These are phyloP conservation scores for Colletotrichum trifolii DNA, from an alignment of 2,329 filamentous ascomycete genomes.

Conservation along the genomic window DNA sequence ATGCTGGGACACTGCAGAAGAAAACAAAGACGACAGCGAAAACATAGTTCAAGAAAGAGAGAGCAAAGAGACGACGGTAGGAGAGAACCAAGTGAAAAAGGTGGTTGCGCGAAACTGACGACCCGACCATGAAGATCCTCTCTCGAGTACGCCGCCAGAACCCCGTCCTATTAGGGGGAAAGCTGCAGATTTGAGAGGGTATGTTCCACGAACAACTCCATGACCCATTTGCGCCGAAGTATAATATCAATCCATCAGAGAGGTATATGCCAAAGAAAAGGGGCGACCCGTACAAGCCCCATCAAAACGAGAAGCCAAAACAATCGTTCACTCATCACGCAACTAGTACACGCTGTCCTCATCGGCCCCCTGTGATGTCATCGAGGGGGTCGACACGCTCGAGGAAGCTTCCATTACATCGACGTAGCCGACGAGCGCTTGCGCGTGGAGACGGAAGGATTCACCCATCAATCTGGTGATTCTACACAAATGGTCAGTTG, in stretches of 20 bases:
- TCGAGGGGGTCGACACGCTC: conserved; percentile 76
- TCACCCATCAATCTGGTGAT: conserved; percentile 97
- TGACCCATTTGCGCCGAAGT: conserved; percentile 25
- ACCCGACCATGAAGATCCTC: conserved; percentile 16
- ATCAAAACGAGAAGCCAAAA: conserved; percentile 50
- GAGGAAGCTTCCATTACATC: conserved; percentile 80
- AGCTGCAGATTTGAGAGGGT: conserved; percentile 27
- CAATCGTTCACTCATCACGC: conserved; percentile 64
- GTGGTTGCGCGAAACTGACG: conserved; percentile 9
- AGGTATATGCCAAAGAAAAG: conserved; percentile 60
- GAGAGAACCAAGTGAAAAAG: background rate
- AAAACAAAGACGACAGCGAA: conserved; percentile 41
- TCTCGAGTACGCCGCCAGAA: conserved; percentile 31
- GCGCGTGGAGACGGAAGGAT: conserved; percentile 95
- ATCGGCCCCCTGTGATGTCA: conserved; percentile 77
- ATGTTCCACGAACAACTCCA: conserved; percentile 29
- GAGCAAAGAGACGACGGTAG: no score
- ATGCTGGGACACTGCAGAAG: conserved; percentile 39
- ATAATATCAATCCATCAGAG: conserved; percentile 39
- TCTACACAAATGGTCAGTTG: conserved; percentile 53
- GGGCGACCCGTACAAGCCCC: conserved; percentile 41
- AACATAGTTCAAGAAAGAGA: conserved; percentile 1
- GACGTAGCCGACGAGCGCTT: conserved; percentile 94
- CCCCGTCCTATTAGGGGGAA: conserved; percentile 24
- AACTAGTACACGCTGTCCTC: conserved; percentile 78